phyloP scores from a whole-genome alignment of 169 alveolate species.

The Cryptosporidium sp. region DNA sequence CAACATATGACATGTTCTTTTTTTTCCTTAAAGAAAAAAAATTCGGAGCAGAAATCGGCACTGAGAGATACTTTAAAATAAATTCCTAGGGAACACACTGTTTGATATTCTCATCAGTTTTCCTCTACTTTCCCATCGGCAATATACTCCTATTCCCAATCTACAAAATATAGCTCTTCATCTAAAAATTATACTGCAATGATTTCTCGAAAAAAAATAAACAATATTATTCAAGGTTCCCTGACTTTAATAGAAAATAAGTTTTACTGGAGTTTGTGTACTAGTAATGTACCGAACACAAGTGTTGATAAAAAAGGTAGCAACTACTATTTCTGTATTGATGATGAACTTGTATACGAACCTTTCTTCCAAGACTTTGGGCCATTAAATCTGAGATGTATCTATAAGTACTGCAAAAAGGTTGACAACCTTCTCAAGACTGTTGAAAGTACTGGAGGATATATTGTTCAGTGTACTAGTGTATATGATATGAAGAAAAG shows the following conservation, averaged over 20 bases:
- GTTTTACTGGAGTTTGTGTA: conserved; percentile 65
- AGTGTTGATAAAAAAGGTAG: conserved; percentile 13
- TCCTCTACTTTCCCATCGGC: neutral
- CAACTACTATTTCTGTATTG: conserved; percentile 83
- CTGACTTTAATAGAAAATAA: conserved; percentile 47
- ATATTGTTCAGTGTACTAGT: conserved; percentile 76
- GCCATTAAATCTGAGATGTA: conserved; percentile 90
- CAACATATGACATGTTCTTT: conserved; percentile 29
- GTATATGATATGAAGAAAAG: conserved; percentile 82
- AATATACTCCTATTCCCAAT: neutral
- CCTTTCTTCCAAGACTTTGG: conserved; percentile 95
- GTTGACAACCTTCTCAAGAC: conserved; percentile 82
- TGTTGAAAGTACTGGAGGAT: conserved; percentile 73
- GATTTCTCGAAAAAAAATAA: conserved; percentile 37
- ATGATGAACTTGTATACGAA: conserved; percentile 89
- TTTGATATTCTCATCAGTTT: neutral
- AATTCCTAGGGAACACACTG: neutral
- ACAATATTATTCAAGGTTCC: conserved; percentile 55
- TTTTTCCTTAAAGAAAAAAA: neutral
- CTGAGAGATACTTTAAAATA: neutral
- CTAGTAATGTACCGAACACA: conserved; percentile 12
- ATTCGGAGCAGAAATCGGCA: neutral
- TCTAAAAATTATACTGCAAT: conserved; percentile 6
- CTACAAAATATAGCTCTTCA: neutral
- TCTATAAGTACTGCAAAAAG: conserved; percentile 86